A percentile compares a stretch with the other conserved stretches of the same genome.
Evolutionary conservation across 805 yeast genomes (phyloP).

Genomic region (Lachancea fermentati): DNA sequence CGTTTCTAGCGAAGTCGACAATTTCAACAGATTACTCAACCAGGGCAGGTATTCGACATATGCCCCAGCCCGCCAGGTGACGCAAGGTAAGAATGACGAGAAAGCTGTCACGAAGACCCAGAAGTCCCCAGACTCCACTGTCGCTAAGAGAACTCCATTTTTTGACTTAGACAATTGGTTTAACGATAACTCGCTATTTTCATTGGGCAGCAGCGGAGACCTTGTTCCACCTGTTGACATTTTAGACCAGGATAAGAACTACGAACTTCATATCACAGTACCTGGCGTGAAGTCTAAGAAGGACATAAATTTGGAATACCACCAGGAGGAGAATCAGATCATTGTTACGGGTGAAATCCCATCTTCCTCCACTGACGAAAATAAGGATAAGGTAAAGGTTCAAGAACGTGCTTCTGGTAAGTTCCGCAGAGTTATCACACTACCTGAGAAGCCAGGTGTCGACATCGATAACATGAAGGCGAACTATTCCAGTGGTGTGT

Average conservation of each 20-base stretch:
- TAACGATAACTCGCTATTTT: constrained; percentile 26
- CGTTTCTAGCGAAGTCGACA: constrained; percentile 38
- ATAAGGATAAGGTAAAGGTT: constrained; percentile 23
- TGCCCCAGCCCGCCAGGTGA: constrained; percentile 18
- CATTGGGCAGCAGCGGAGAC: constrained; percentile 16
- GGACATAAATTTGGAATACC: constrained; percentile 40
- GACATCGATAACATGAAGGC: constrained; percentile 44
- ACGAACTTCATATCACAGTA: constrained; percentile 39
- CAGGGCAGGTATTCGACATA: constrained; percentile 22
- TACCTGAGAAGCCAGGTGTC: constrained; percentile 36
- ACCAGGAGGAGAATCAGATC: constrained; percentile 40
- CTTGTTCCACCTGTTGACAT: constrained; percentile 43
- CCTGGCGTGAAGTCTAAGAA: constrained; percentile 45
- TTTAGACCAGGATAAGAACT: constrained; percentile 38
- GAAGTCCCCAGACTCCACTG: constrained; percentile 2
- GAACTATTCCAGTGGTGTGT: constrained; percentile 41
- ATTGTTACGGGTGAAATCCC: constrained; percentile 41
- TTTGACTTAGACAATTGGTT: constrained; percentile 19
- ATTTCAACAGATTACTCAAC: constrained; percentile 34
- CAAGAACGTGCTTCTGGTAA: constrained; percentile 36
- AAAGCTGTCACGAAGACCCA: constrained; percentile 3
- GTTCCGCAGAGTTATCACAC: constrained; percentile 39
- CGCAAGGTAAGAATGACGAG: constrained; percentile 7
- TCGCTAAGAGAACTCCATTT: not conserved
- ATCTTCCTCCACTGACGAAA: constrained; percentile 17